phyloP scores from a whole-genome alignment of 2,329 filamentous ascomycete genomes.

The Byssothecium circinans region DNA sequence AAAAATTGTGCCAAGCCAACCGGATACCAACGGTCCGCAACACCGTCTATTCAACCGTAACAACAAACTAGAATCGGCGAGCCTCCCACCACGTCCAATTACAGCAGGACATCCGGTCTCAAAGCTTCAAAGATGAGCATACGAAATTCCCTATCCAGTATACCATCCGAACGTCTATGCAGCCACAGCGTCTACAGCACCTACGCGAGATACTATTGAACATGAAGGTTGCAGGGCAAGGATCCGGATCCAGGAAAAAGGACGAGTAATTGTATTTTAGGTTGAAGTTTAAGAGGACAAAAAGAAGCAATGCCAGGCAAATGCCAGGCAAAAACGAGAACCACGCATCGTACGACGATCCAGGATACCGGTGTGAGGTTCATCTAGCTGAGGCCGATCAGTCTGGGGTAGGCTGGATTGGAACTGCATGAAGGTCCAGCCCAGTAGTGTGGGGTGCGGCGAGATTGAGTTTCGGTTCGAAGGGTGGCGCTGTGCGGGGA shows the following conservation, averaged over 20 bases:
- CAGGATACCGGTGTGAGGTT: neutral
- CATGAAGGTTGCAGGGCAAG: neutral
- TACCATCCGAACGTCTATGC: neutral
- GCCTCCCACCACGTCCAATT: neutral
- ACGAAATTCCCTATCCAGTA: neutral
- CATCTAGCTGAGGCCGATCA: neutral
- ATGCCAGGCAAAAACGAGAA: neutral
- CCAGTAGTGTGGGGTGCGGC: neutral
- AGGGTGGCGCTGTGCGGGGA: neutral
- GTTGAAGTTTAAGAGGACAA: neutral
- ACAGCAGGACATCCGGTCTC: neutral
- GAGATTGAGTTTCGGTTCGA: neutral
- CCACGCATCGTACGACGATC: neutral
- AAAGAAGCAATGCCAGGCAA: neutral
- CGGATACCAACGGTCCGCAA: neutral
- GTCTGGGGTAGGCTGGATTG: neutral
- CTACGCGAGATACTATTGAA: neutral
- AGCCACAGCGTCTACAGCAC: neutral
- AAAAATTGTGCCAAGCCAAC: neutral
- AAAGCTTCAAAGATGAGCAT: neutral
- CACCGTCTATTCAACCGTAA: neutral
- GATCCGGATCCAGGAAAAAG: neutral
- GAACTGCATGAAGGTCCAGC: neutral
- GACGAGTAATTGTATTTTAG: neutral
- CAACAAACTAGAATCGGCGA: neutral